Evolutionary conservation across 2,329 filamentous ascomycete species (phyloP).

Genomic region (Fusarium nisikadoi): DNA sequence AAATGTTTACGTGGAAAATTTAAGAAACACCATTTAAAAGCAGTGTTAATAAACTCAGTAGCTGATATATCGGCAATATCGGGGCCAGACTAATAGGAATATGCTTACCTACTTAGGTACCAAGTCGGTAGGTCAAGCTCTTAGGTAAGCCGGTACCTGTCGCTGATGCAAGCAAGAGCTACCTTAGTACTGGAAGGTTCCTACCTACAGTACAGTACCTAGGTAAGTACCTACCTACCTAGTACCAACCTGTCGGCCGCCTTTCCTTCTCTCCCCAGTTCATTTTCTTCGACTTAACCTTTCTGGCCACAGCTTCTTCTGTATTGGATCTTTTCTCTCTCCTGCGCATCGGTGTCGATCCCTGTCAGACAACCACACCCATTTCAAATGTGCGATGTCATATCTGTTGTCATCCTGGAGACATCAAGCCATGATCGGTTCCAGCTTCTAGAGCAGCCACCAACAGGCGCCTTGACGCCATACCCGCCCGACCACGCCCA

Average conservation of each 20-base stretch:
- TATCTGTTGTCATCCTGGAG: slow-evolving; percentile 22
- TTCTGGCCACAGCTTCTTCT: slow-evolving; percentile 21
- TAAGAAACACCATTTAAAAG: neutral
- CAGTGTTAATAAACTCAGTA: neutral
- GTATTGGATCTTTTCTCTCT: slow-evolving; percentile 5
- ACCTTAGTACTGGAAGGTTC: neutral
- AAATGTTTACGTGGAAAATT: neutral
- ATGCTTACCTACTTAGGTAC: neutral
- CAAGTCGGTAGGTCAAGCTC: neutral
- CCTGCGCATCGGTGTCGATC: slow-evolving; percentile 1
- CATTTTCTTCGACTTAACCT: neutral
- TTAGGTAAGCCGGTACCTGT: slow-evolving; percentile 21
- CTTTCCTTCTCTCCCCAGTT: slow-evolving; percentile 10
- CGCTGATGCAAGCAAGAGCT: slow-evolving; percentile 21
- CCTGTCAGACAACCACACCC: neutral
- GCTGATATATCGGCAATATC: neutral
- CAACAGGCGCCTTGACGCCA: slow-evolving; percentile 45
- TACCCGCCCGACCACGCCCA: slow-evolving; percentile 31
- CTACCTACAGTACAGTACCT: neutral
- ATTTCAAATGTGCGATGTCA: neutral
- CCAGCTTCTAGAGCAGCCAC: slow-evolving; percentile 32
- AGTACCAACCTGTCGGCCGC: slow-evolving; percentile 13
- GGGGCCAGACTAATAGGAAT: neutral
- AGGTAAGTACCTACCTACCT: neutral
- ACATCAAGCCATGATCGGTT: slow-evolving; percentile 28